Evolutionary conservation across 2,329 filamentous ascomycete species (phyloP).

Genomic region (Pseudonectria foliicola): DNA sequence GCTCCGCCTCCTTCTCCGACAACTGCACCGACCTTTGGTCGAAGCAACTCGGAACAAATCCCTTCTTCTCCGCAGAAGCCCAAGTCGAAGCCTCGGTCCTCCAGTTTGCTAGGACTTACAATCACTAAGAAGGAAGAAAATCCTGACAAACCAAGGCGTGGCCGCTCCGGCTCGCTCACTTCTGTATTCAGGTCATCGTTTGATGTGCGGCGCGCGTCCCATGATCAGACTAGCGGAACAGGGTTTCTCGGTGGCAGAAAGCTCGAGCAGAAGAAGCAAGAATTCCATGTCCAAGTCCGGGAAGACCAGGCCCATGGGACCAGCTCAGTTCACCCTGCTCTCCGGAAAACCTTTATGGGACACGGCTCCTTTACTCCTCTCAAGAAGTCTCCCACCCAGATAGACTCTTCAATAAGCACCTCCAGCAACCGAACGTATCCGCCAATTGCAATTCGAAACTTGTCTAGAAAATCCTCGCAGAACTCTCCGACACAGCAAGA

Average conservation of each 20-base stretch:
- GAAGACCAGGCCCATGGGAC: slow-evolving; percentile 20
- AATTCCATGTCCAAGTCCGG: slow-evolving; percentile 22
- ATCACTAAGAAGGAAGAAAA: slow-evolving; percentile 15
- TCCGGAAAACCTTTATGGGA: slow-evolving; percentile 22
- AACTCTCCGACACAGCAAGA: slow-evolving; percentile 24
- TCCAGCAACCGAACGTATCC: slow-evolving; percentile 24
- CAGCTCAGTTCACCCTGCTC: slow-evolving; percentile 27
- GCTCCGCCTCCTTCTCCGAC: slow-evolving; percentile 19
- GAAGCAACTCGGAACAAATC: slow-evolving; percentile 11
- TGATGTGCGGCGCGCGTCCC: slow-evolving; percentile 26
- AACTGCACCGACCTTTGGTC: slow-evolving; percentile 7
- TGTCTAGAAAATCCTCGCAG: slow-evolving; percentile 14
- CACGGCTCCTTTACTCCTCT: slow-evolving; percentile 23
- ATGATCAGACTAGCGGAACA: slow-evolving; percentile 23
- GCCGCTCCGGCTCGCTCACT: slow-evolving; percentile 31
- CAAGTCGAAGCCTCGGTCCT: slow-evolving; percentile 18
- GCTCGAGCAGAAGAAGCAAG: slow-evolving; percentile 32
- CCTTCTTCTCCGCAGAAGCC: slow-evolving; percentile 7
- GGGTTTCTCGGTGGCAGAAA: slow-evolving; percentile 37
- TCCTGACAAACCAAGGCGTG: slow-evolving; percentile 17
- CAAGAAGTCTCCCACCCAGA: slow-evolving; percentile 7
- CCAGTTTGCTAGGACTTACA: slow-evolving; percentile 20
- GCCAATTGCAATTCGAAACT: slow-evolving; percentile 29
- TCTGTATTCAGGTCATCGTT: slow-evolving; percentile 29
- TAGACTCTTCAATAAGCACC: background rate